Percentiles rank a stretch among this genome's conserved stretches.
Evolutionary conservation across 768 basidiomycete species (phyloP).

Genomic region (Psilocybe cubensis): DNA sequence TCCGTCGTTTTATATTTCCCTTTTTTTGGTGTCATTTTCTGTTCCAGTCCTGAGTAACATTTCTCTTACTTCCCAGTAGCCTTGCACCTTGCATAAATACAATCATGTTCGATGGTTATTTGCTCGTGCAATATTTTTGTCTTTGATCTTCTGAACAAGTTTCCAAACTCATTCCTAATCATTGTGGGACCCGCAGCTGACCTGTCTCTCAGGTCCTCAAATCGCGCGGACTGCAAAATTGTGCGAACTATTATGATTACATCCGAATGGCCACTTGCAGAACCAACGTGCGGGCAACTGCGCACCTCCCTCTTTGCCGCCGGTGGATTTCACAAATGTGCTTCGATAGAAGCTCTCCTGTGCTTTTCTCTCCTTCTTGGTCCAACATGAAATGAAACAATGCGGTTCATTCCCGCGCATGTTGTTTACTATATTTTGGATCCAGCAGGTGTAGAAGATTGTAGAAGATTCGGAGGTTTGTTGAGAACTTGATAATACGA

Average conservation of each 20-base stretch:
- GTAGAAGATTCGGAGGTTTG: too few species aligned
- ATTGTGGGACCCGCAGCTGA: neutral
- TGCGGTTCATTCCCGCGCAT: neutral
- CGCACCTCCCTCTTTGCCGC: neutral
- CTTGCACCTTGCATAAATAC: too few species aligned
- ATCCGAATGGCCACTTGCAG: neutral
- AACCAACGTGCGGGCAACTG: neutral
- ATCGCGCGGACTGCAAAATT: neutral
- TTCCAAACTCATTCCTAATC: neutral
- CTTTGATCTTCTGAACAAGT: neutral
- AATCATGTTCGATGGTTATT: slow-evolving; percentile 3
- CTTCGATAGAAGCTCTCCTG: neutral
- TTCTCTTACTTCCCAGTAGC: neutral
- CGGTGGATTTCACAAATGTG: neutral
- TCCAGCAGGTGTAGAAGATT: neutral
- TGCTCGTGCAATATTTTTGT: neutral
- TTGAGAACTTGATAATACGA: too few species aligned
- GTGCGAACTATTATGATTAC: neutral
- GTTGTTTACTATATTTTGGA: neutral
- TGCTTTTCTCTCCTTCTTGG: neutral
- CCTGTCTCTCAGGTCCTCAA: neutral
- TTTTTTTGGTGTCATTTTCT: neutral
- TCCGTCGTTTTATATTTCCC: neutral
- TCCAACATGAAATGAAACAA: neutral
- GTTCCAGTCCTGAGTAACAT: neutral